A percentile compares a stretch with the other conserved stretches of the same genome.
Evolutionary conservation across 345 rosid genomes (phyloP).

Genomic region (Eucalyptus erythrocorys): DNA sequence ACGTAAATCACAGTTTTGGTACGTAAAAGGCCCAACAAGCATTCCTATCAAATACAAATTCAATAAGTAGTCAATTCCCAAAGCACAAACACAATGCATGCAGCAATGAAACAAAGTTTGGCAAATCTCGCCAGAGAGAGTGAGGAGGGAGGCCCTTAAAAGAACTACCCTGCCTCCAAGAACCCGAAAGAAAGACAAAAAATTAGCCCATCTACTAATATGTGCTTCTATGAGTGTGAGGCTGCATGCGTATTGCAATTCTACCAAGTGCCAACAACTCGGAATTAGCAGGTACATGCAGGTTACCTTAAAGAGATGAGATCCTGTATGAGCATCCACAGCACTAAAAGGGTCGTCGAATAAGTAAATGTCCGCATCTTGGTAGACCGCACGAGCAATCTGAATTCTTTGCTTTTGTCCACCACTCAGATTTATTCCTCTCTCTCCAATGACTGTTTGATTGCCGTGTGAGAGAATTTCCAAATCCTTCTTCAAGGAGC

Average conservation of each 20-base stretch:
- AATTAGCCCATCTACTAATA: background rate
- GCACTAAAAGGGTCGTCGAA: slow-evolving; percentile 95
- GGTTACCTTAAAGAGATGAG: slow-evolving; percentile 66
- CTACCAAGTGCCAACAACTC: background rate
- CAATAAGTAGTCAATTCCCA: background rate
- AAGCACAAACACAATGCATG: background rate
- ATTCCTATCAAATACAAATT: slow-evolving; percentile 17
- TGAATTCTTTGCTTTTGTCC: slow-evolving; percentile 86
- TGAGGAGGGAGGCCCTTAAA: background rate
- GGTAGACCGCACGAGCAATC: slow-evolving; percentile 79
- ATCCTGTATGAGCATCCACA: slow-evolving; percentile 85
- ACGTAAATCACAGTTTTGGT: slow-evolving; percentile 61
- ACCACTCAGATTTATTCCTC: slow-evolving; percentile 88
- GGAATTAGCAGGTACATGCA: background rate
- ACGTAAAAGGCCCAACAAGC: slow-evolving; percentile 30
- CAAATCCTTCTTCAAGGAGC: slow-evolving; percentile 57
- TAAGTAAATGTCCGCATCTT: slow-evolving; percentile 70
- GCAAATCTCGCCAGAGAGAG: background rate
- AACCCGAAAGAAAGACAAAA: background rate
- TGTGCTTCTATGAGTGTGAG: background rate
- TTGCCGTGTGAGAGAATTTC: slow-evolving; percentile 69
- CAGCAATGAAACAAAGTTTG: background rate
- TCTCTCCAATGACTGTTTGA: slow-evolving; percentile 75
- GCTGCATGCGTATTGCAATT: background rate
- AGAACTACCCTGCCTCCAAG: background rate